Evolutionary conservation across 1,284 basidiomycete species (phyloP), one percentile per base, ranked within the genome.

Genomic region (Boletus holoroseus): DNA sequence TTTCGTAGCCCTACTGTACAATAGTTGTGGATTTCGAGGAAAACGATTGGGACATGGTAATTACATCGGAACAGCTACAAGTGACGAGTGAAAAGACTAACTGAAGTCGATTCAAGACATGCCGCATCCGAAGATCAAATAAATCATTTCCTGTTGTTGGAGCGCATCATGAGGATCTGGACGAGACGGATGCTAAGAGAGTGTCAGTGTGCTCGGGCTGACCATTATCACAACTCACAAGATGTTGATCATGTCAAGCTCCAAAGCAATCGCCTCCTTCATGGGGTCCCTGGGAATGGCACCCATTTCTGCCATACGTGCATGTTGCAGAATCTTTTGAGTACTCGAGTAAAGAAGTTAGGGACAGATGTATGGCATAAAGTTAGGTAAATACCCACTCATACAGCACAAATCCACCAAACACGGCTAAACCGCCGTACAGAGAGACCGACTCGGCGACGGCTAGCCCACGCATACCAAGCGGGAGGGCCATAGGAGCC

Each of bases 221-320:
- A 36, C 7, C 31, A 12, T 24, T 0, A 44, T 16, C 46, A 41
- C 22, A 73, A 73, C 81, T 56, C 57, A 86, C 87, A 91, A 89
- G 48, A 90, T 88, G 64, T 89, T 94, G 67, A 95, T 83, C 76
- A 92, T 87, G 64, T 93, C 89, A 49, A 95, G 77, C 65, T 93
- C 85, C 41, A 94, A 75, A 45, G 82, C 76, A 50, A 90, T 81
- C 9, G 87, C 81, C 71, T 94, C 91, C 53, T 78, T 82, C 56
- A 94, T 71, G 7, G 92, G 84, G 68, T 95, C 92, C 16, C 77
- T 73, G 42, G 77, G 74, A 58, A 88, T 78, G 36, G 71, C 59
- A 44, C 91, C 91, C 51, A 74, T 71, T 62, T 91, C 82, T 16
- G 82, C 85, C 67, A 88, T 65, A 34, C 87, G 79, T 22, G 85